Conservation (phyloP, 2,329 filamentous ascomycete species). For the Aureobasidium lini region DNA sequence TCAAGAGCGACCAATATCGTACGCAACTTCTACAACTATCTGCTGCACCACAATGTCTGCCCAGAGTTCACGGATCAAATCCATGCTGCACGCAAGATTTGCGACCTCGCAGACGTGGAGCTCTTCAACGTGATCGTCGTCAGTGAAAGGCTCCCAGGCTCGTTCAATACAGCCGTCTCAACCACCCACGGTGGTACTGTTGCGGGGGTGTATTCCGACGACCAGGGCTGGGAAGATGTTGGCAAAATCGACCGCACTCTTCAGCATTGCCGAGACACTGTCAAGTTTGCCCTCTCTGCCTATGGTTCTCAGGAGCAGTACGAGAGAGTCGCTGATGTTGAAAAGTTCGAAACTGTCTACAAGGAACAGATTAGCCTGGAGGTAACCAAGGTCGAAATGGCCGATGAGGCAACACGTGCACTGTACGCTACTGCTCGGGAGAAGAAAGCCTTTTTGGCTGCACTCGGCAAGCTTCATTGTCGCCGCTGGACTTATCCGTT, state of each 20-base stretch:
- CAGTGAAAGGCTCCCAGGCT: conserved; percentile 55
- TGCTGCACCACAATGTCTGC: conserved; percentile 77
- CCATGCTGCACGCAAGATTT: conserved; percentile 56
- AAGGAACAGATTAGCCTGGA: conserved; percentile 54
- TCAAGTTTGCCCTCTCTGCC: conserved; percentile 44
- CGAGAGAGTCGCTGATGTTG: conserved; percentile 19
- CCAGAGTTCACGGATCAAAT: conserved; percentile 69
- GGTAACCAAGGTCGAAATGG: conserved; percentile 45
- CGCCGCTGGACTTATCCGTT: conserved; percentile 42
- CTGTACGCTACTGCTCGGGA: conserved; percentile 41
- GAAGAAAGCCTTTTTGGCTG: conserved; percentile 35
- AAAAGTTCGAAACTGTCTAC: conserved; percentile 35
- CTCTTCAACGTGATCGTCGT: conserved; percentile 53
- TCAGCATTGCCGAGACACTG: conserved; percentile 41
- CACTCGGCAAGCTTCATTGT: conserved; percentile 48
- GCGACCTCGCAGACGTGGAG: conserved; percentile 59
- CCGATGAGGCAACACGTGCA: conserved; percentile 36
- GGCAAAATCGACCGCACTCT: conserved; percentile 32
- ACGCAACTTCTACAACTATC: conserved; percentile 81
- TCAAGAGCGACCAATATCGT: conserved; percentile 54
- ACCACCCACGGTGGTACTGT: conserved; percentile 56
- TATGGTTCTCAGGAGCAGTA: conserved; percentile 31
- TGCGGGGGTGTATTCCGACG: conserved; percentile 34
- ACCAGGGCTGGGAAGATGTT: conserved; percentile 35
- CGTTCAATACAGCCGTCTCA: conserved; percentile 68